Base-by-base conservation (phyloP, 2,329 filamentous ascomycete species). In the Phaeophleospora eucalypticola region DNA sequence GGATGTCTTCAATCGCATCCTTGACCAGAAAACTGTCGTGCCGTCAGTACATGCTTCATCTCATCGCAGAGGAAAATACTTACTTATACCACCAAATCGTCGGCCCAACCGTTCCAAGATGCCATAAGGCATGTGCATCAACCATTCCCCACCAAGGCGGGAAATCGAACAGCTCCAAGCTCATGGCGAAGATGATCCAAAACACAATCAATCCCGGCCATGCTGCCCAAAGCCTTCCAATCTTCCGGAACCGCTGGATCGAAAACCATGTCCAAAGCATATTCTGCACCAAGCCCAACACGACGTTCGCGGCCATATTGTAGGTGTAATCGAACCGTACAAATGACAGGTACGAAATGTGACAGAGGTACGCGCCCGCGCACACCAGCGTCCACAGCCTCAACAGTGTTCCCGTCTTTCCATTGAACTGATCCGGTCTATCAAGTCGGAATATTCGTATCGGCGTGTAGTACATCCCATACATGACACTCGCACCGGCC, bases 91-190 rank as follows among this genome's bases (percentile, higher is more conserved):
- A 96, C 74, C 95, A 79, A 41, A 93, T 74, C 0, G 88, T 88
- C 8, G 93, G 93, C 24, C 80, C 79, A 41, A 98, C 91, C 0
- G 93, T 98, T 46, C 90, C 89, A 52, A 95, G 66, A 77, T 98
- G 93, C 93, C 93, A 98, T 53, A 98, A 68, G 62, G 87, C 90
- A 71, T 98, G 93, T 3, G 93, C 93, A 75, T 98, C 93, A 41
- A 98, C 70, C 67, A 85, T 82, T 6, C 88, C 87, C 66, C 80
- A 76, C 71, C 87, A 78, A 2, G 93, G 93, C 44, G 93, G 81
- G 62, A 98, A 98, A 68, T 98, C 93, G 54, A 97, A 80, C 58
- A 98, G 68, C 72, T 98, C 93, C 68, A 98, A 75, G 67, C 91
- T 91, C 93, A 98, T 98, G 29, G 87, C 89, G 65, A 91, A 72